Conservation (phyloP, 2,329 filamentous ascomycete species). For the Pseudogymnoascus sp. region DNA sequence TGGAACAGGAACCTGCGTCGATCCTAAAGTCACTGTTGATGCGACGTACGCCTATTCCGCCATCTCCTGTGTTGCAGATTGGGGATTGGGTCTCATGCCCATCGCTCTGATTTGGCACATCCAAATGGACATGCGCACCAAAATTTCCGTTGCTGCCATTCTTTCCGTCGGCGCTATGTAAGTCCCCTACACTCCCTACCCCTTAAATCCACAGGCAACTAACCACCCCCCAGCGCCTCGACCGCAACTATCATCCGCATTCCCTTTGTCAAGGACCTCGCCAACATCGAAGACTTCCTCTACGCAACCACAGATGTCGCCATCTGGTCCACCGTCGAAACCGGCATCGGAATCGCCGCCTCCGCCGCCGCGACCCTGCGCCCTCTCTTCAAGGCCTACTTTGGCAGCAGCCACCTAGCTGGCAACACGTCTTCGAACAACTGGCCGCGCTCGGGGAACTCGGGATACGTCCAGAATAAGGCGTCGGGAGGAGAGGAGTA, state of each 20-base stretch:
- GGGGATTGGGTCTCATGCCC: conserved; percentile 35
- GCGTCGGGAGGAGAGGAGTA: neutral
- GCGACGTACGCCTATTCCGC: conserved; percentile 35
- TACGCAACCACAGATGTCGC: conserved; percentile 37
- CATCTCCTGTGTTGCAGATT: conserved; percentile 34
- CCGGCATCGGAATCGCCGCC: conserved; percentile 35
- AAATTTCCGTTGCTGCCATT: conserved; percentile 29
- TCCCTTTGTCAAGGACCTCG: conserved; percentile 33
- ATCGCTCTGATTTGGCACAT: conserved; percentile 36
- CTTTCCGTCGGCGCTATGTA: conserved; percentile 34
- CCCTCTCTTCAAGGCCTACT: conserved; percentile 28
- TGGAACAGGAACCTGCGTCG: conserved; percentile 30
- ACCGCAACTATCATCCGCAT: conserved; percentile 38
- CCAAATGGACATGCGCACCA: conserved; percentile 34
- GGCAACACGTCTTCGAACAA: neutral
- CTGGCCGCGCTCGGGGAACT: conserved; percentile 1
- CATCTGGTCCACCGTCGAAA: conserved; percentile 40
- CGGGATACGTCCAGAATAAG: neutral
- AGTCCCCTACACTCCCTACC: conserved; percentile 14
- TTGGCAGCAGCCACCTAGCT: conserved; percentile 10
- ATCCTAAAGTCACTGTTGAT: conserved; percentile 25
- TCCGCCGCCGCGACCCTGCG: conserved; percentile 35
- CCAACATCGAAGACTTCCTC: conserved; percentile 31
- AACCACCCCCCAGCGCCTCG: conserved; percentile 28
- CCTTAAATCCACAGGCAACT: neutral